A percentile compares a stretch with the other conserved stretches of the same genome.
phyloP scores from a whole-genome alignment of 2,329 filamentous ascomycete species.

The Stachybotrys echinatus region DNA sequence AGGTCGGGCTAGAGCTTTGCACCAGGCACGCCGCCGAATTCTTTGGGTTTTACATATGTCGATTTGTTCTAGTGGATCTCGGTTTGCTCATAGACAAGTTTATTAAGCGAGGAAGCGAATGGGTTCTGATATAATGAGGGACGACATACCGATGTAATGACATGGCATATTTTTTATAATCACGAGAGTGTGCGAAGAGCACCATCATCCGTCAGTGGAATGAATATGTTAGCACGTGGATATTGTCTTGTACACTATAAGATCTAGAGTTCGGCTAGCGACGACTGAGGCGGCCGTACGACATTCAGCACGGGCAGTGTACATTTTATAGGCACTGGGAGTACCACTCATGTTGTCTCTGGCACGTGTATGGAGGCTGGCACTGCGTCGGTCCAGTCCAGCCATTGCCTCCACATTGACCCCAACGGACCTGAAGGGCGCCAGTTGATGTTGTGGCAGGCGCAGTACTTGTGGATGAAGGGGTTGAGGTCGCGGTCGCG shows the following conservation, averaged over 20 bases:
- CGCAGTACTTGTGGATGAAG: not conserved
- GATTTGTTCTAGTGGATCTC: conserved; percentile 87
- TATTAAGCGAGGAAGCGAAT: conserved; percentile 93
- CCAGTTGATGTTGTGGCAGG: not conserved
- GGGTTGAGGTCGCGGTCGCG: not conserved
- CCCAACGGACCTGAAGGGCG: not conserved
- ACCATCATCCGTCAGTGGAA: no score
- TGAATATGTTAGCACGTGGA: not conserved
- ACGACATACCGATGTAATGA: no score
- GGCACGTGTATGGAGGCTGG: not conserved
- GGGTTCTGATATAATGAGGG: conserved; percentile 53
- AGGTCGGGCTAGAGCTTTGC: conserved; percentile 90
- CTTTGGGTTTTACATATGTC: conserved; percentile 93
- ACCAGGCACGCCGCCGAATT: conserved; percentile 94
- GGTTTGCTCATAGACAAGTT: conserved; percentile 89
- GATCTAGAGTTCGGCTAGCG: no score
- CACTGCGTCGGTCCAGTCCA: not conserved
- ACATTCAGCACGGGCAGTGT: no score
- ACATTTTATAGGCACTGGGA: not conserved
- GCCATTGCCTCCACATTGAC: not conserved
- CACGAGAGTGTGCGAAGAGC: no score
- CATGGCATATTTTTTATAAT: no score
- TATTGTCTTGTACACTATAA: not conserved
- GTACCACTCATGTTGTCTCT: conserved; percentile 1
- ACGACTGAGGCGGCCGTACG: no score